phyloP scores from a whole-genome alignment of 192 early-diverging fungal genomes.

The Mycoemilia scoparia region DNA sequence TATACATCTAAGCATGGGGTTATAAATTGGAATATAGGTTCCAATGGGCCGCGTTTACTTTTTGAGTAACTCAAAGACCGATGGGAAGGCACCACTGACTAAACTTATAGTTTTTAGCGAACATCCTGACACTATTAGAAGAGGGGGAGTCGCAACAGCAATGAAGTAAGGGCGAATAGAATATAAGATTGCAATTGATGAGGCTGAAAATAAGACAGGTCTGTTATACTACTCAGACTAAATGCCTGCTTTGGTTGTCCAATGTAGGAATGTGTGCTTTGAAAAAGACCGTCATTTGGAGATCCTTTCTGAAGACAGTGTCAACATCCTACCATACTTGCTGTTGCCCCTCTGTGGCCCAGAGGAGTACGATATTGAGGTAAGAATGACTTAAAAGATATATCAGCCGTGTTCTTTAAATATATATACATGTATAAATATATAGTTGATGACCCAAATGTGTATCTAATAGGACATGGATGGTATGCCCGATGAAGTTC shows the following conservation, averaged over 20 bases:
- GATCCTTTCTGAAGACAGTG: constrained; percentile 45
- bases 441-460: not conserved
- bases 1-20: too few relatives aligned
- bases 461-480: constrained; percentile 89
- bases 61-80: constrained; percentile 40
- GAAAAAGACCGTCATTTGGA: constrained; percentile 44
- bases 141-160: constrained; percentile 69
- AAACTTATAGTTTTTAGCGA: constrained; percentile 77
- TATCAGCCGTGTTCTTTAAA: not conserved
- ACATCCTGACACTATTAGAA: constrained; percentile 64
- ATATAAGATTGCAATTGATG: too few relatives aligned
- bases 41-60: constrained; percentile 51
- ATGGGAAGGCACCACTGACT: constrained; percentile 50
- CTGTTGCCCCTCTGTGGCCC: constrained; percentile 75
- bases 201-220: not conserved
- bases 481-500: constrained; percentile 79
- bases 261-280: constrained; percentile 79
- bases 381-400: too few relatives aligned
- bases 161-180: too few relatives aligned
- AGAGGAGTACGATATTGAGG: constrained; percentile 83
- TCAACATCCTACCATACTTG: constrained; percentile 74
- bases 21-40: constrained; percentile 13
- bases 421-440: not conserved
- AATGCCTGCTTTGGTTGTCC: constrained; percentile 13
- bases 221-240: not conserved